These are phyloP conservation scores for Panus rudis DNA, from an alignment of 768 basidiomycete genomes.

Conservation along the genomic window DNA sequence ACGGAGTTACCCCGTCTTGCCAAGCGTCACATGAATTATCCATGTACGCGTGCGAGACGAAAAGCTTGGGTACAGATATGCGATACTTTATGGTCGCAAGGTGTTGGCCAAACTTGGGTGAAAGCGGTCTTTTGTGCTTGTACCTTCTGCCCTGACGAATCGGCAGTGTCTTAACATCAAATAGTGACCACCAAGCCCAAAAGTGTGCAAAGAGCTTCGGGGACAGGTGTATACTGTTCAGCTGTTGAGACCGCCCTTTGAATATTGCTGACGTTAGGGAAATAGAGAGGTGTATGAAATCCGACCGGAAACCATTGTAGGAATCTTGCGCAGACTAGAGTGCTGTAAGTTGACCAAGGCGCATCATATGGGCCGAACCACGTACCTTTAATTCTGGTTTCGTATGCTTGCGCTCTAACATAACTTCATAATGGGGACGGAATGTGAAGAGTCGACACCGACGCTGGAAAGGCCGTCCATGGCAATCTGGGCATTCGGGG, in stretches of 20 bases:
- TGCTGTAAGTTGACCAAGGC: conserved; percentile 7
- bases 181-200: conserved; percentile 87
- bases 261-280: conserved; percentile 68
- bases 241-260: conserved; percentile 23
- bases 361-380: conserved; percentile 3
- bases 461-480: conserved; percentile 60
- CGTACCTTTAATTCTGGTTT: conserved; percentile 42
- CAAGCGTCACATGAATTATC: conserved; percentile 78
- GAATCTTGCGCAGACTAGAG: conserved; percentile 56
- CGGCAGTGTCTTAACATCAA: conserved; percentile 76
- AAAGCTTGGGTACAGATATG: conserved; percentile 67
- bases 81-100: conserved; percentile 90
- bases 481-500: conserved; percentile 55
- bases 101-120: conserved; percentile 84
- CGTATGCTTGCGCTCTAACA: conserved; percentile 42
- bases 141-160: conserved; percentile 85
- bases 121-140: conserved; percentile 53
- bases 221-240: conserved; percentile 78
- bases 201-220: conserved; percentile 85
- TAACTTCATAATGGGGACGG: conserved; percentile 71
- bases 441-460: conserved; percentile 77
- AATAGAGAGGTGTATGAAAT: conserved; percentile 88
- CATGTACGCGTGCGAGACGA: conserved; percentile 81
- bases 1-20: conserved; percentile 69
- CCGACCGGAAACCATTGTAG: conserved; percentile 82